phyloP scores from a whole-genome alignment of 805 yeast genomes.

The Ogataea methylovora region DNA sequence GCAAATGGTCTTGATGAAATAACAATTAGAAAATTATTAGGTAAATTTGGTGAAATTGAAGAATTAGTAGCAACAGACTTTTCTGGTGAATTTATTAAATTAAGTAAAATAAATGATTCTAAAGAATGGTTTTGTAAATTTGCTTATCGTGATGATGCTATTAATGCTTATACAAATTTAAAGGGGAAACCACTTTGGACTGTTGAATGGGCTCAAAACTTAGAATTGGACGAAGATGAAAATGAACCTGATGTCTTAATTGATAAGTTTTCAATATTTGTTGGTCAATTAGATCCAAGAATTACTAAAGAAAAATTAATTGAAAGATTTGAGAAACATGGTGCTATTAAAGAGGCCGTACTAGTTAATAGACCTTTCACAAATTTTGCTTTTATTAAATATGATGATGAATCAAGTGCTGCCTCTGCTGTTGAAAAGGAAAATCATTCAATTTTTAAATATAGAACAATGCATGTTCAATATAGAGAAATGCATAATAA shows the following conservation, averaged over 20 bases:
- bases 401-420: slow-evolving; percentile 59
- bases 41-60: slow-evolving; percentile 70
- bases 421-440: slow-evolving; percentile 83
- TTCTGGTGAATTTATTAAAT: slow-evolving; percentile 7
- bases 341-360: slow-evolving; percentile 49
- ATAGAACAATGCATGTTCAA: slow-evolving; percentile 78
- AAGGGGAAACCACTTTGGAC: slow-evolving; percentile 46
- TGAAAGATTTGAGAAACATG: slow-evolving; percentile 61
- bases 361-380: slow-evolving; percentile 44
- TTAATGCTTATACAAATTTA: slow-evolving; percentile 69
- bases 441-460: slow-evolving; percentile 69
- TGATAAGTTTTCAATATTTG: slow-evolving; percentile 69
- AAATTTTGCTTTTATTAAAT: slow-evolving; percentile 70
- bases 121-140: slow-evolving; percentile 70
- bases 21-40: slow-evolving; percentile 32
- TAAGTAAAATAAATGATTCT: not conserved
- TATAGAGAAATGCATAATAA: slow-evolving; percentile 54
- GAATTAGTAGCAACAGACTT: slow-evolving; percentile 31
- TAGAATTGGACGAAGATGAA: slow-evolving; percentile 40
- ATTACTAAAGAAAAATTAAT: slow-evolving; percentile 48
- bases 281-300: slow-evolving; percentile 59
- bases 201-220: slow-evolving; percentile 84
- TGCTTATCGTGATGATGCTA: slow-evolving; percentile 81
- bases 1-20: slow-evolving; percentile 11
- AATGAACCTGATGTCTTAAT: slow-evolving; percentile 35